phyloP scores from a whole-genome alignment of 2,329 filamentous ascomycete genomes.

The Rhynchosporium agropyri region DNA sequence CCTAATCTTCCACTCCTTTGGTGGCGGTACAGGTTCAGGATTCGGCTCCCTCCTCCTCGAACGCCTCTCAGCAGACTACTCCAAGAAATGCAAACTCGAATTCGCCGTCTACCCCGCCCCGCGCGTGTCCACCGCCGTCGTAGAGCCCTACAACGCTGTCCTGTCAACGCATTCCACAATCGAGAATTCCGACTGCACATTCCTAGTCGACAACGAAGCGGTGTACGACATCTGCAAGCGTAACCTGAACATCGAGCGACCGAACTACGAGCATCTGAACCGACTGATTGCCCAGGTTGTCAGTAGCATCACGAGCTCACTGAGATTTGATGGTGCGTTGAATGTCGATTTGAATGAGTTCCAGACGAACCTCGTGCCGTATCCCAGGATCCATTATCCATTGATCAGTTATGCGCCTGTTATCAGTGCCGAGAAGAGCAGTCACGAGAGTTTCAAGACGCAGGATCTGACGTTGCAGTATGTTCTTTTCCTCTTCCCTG shows the following conservation, averaged over 20 bases:
- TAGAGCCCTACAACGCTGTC: slow-evolving; percentile 69
- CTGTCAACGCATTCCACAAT: slow-evolving; percentile 61
- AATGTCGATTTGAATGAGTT: slow-evolving; percentile 71
- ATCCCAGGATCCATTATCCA: slow-evolving; percentile 69
- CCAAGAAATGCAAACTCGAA: slow-evolving; percentile 70
- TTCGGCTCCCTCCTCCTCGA: slow-evolving; percentile 67
- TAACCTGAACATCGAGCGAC: slow-evolving; percentile 65
- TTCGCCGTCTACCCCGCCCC: slow-evolving; percentile 68
- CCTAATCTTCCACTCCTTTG: slow-evolving; percentile 70
- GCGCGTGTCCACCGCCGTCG: slow-evolving; percentile 65
- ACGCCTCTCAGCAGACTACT: slow-evolving; percentile 64
- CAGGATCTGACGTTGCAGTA: slow-evolving; percentile 67
- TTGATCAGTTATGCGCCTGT: slow-evolving; percentile 68
- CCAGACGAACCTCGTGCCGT: slow-evolving; percentile 70
- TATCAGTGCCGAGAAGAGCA: slow-evolving; percentile 60
- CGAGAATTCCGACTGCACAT: slow-evolving; percentile 69
- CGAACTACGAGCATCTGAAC: slow-evolving; percentile 66
- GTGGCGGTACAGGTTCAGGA: slow-evolving; percentile 68
- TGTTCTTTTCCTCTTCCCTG: slow-evolving; percentile 27
- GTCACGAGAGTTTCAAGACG: slow-evolving; percentile 68
- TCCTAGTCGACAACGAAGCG: slow-evolving; percentile 69
- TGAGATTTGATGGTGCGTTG: slow-evolving; percentile 66
- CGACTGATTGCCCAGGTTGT: slow-evolving; percentile 69
- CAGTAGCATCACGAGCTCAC: slow-evolving; percentile 65
- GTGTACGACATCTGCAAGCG: slow-evolving; percentile 69